Conservation (phyloP, 192 early-diverging fungal genomes). For the Rhizophlyctis rosea region DNA sequence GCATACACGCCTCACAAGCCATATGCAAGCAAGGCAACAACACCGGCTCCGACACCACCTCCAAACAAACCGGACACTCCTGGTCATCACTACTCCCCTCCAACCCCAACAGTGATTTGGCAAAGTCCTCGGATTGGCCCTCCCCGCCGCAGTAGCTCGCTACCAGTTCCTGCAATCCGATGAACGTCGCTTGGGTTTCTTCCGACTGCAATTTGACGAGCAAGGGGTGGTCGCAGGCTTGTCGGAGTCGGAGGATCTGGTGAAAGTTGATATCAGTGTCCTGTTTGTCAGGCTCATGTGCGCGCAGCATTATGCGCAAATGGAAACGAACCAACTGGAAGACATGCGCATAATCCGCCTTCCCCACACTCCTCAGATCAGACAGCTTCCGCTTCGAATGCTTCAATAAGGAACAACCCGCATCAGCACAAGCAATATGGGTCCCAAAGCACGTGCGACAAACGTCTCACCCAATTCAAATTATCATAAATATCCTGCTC, state of each 20-base stretch:
- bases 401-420: no score
- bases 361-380: no score
- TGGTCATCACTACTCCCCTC: conserved; percentile 5
- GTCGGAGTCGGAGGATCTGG: conserved; percentile 17
- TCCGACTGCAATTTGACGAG: conserved; percentile 13
- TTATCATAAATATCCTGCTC: conserved; percentile 41
- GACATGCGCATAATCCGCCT: no score
- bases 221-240: conserved; percentile 29
- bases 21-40: conserved; percentile 37
- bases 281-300: no score
- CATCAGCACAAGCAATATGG: no score
- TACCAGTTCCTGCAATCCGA: not conserved
- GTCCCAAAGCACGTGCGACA: no score
- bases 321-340: no score
- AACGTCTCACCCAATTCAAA: no score
- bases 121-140: no score
- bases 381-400: no score
- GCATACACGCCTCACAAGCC: conserved; percentile 26
- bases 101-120: no score
- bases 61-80: conserved; percentile 37
- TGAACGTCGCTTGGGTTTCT: not conserved
- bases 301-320: no score
- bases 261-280: conserved; percentile 22
- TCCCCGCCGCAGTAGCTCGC: conserved; percentile 9
- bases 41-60: conserved; percentile 12